Percentiles rank a stretch among this genome's conserved stretches.
These are phyloP conservation scores for Discostella stelligera DNA, from an alignment of 352 stramenopile species.

Conservation along the genomic window DNA sequence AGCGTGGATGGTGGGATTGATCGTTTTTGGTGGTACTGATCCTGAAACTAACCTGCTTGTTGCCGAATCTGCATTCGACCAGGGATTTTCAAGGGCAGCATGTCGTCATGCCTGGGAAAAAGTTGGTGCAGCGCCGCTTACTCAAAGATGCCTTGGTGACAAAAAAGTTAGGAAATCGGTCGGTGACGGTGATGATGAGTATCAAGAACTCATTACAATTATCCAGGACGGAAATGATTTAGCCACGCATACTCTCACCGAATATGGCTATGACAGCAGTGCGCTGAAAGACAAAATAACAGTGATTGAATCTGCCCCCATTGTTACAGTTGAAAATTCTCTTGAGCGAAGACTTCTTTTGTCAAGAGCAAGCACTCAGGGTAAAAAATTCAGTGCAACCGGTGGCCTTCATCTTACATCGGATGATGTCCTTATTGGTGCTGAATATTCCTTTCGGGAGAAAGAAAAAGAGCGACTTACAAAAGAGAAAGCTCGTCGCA, in stretches of 20 bases:
- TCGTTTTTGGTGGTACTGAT: not conserved
- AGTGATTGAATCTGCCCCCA: no score
- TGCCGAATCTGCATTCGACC: not conserved
- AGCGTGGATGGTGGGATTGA: not conserved
- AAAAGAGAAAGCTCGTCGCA: no score
- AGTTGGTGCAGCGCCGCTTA: no score
- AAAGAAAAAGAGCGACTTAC: constrained; percentile 3
- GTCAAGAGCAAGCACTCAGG: no score
- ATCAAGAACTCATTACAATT: not conserved
- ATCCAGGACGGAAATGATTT: not conserved
- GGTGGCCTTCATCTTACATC: not conserved
- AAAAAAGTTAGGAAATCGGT: not conserved
- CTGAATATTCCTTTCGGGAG: not conserved
- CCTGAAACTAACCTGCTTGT: not conserved
- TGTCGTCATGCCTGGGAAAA: constrained; percentile 5
- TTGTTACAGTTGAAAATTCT: constrained; percentile 1
- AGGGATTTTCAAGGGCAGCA: not conserved
- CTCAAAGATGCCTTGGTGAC: not conserved
- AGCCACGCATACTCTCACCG: no score
- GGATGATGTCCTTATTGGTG: no score
- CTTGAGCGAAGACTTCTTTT: no score
- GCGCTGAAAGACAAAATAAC: no score
- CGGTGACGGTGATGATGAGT: no score
- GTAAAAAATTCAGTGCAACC: no score
- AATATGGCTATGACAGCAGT: not conserved